Conservation (phyloP, 768 basidiomycete species). For the Kockovaella imperatae region DNA sequence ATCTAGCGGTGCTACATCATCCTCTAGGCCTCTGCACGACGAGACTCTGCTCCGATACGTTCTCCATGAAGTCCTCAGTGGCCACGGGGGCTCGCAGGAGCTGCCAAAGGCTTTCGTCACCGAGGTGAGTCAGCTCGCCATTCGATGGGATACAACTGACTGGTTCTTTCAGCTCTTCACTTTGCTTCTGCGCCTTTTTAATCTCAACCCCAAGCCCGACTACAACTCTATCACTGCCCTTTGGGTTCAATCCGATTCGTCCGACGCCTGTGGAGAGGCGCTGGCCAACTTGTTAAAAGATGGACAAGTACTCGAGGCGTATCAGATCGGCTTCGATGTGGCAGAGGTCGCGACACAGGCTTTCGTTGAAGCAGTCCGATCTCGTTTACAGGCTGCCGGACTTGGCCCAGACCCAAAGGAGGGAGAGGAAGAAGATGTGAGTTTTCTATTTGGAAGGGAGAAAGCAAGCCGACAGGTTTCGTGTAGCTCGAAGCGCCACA, state of each 20-base stretch:
- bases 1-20: constrained; percentile 8
- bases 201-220: constrained; percentile 55
- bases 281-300: constrained; percentile 26
- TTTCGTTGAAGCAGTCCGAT: constrained; percentile 69
- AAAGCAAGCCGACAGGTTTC: constrained; percentile 8
- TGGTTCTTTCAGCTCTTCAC: constrained; percentile 42
- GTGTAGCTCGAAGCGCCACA: constrained; percentile 8
- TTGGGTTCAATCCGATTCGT: constrained; percentile 76
- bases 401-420: constrained; percentile 13
- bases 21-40: constrained; percentile 57
- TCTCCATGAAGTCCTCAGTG: constrained; percentile 84
- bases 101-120: constrained; percentile 38
- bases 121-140: constrained; percentile 28
- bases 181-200: constrained; percentile 70
- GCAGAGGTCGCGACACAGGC: constrained; percentile 90
- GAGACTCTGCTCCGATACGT: constrained; percentile 76
- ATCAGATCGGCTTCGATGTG: constrained; percentile 92
- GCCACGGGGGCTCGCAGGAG: constrained; percentile 64
- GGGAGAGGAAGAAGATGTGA: neutral
- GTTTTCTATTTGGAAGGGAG: neutral
- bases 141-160: neutral
- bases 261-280: constrained; percentile 39
- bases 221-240: constrained; percentile 77
- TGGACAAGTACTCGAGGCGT: constrained; percentile 64
- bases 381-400: constrained; percentile 12